Conservation (phyloP, 441 rosid genomes). For the Brassica balearica region DNA sequence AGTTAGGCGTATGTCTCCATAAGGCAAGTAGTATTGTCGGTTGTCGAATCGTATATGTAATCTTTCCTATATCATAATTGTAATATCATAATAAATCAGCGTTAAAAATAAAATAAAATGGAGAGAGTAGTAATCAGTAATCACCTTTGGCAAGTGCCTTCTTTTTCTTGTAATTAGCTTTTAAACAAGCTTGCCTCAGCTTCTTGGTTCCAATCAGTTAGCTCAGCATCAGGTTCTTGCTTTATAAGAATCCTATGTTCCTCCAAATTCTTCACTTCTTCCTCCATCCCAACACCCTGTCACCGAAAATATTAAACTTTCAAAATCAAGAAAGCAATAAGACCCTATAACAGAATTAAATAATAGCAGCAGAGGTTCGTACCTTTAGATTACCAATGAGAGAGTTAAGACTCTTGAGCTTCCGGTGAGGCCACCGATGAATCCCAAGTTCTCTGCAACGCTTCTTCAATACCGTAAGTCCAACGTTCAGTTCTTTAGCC, state of each 20-base stretch:
- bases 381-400: constrained; percentile 51
- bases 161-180: constrained; percentile 78
- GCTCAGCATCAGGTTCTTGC: constrained; percentile 58
- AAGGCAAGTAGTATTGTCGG: no score
- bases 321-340: neutral
- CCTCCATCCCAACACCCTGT: constrained; percentile 53
- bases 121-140: neutral
- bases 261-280: constrained; percentile 59
- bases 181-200: constrained; percentile 81
- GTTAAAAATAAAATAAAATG: no score
- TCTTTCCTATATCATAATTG: no score
- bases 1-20: no score
- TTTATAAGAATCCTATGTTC: constrained; percentile 60
- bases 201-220: constrained; percentile 59
- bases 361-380: neutral
- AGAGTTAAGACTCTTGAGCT: constrained; percentile 67
- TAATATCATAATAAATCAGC: no score
- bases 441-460: constrained; percentile 76
- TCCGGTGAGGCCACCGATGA: constrained; percentile 82
- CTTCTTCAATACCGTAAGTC: constrained; percentile 67
- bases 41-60: no score
- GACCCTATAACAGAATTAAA: neutral
- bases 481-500: constrained; percentile 71
- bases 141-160: constrained; percentile 37
- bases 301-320: neutral